A percentile compares a stretch with the other conserved stretches of the same genome.
These are phyloP conservation scores for Candida lessepsii DNA, from an alignment of 805 yeast genomes.

Conservation along the genomic window DNA sequence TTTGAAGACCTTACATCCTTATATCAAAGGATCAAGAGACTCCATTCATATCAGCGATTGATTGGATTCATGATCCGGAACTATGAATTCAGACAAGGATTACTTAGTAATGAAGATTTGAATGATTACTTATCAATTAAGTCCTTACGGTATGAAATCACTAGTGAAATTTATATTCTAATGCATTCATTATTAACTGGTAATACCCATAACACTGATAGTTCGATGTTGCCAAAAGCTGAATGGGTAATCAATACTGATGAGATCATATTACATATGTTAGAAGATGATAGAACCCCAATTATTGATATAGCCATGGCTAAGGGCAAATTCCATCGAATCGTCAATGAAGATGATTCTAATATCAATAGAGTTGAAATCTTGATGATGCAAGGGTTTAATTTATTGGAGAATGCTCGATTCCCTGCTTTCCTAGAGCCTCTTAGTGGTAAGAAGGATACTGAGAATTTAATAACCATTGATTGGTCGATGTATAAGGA, in stretches of 20 bases:
- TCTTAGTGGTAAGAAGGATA: conserved; percentile 1
- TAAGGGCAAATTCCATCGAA: conserved; percentile 30
- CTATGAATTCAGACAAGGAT: conserved; percentile 47
- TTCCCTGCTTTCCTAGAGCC: conserved; percentile 38
- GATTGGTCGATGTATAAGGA: conserved; percentile 44
- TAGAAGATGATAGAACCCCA: conserved; percentile 41
- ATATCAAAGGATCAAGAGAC: conserved; percentile 41
- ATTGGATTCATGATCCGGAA: conserved; percentile 45
- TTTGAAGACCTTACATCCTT: conserved; percentile 57
- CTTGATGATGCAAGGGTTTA: conserved; percentile 37
- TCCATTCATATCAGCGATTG: conserved; percentile 49
- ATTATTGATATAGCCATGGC: conserved; percentile 39
- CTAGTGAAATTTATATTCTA: conserved; percentile 34
- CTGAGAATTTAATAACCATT: conserved; percentile 26
- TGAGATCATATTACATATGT: conserved; percentile 37
- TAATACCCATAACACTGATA: conserved; percentile 20
- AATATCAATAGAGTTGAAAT: conserved; percentile 37
- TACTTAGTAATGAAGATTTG: conserved; percentile 49
- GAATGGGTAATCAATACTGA: conserved; percentile 41
- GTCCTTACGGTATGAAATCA: conserved; percentile 31
- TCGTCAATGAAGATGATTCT: conserved; percentile 40
- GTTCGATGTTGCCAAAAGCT: conserved; percentile 22
- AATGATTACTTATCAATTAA: conserved; percentile 42
- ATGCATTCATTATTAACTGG: conserved; percentile 40
- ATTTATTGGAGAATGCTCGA: conserved; percentile 29